Percentiles rank a stretch among this genome's conserved stretches.
Conservation (phyloP, 176 grass and related monocot genomes). For the Paspalum notatum region DNA sequence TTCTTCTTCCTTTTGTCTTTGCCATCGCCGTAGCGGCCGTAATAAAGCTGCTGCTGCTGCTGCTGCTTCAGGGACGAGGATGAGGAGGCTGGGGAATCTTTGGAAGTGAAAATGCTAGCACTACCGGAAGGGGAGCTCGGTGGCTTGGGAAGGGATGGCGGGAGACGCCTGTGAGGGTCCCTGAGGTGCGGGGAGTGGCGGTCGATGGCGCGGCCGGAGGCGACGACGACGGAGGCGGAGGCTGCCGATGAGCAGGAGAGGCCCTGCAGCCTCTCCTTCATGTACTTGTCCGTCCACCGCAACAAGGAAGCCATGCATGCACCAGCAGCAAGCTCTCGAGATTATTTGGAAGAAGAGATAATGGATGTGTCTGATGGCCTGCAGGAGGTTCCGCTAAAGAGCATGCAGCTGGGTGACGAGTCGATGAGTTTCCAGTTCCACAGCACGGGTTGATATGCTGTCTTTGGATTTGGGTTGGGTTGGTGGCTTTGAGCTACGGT, state of each 20-base stretch:
- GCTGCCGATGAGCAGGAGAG: conserved; percentile 66
- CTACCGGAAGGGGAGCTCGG: background rate
- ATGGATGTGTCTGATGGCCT: too few relatives aligned
- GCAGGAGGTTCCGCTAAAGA: background rate
- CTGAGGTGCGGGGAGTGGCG: conserved; percentile 54
- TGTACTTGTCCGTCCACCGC: conserved; percentile 48
- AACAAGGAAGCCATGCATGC: conserved; percentile 52
- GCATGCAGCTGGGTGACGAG: background rate
- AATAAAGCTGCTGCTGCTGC: background rate
- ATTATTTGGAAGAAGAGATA: too few relatives aligned
- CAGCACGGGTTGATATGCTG: background rate
- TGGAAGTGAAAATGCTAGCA: background rate
- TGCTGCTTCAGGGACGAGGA: background rate
- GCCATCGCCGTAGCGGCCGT: background rate
- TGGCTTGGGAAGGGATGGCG: conserved; percentile 7
- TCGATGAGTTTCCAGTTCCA: too few relatives aligned
- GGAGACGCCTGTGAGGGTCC: conserved; percentile 46
- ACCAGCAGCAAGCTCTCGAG: background rate
- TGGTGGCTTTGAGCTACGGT: background rate
- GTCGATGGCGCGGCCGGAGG: conserved; percentile 45
- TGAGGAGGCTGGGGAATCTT: background rate
- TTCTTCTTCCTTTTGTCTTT: conserved; percentile 21
- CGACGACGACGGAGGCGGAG: conserved; percentile 53
- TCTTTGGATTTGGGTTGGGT: background rate
- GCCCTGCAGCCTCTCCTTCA: conserved; percentile 54